phyloP scores from a whole-genome alignment of 139 green algal genomes.

The Tetratostichococcus sp. region DNA sequence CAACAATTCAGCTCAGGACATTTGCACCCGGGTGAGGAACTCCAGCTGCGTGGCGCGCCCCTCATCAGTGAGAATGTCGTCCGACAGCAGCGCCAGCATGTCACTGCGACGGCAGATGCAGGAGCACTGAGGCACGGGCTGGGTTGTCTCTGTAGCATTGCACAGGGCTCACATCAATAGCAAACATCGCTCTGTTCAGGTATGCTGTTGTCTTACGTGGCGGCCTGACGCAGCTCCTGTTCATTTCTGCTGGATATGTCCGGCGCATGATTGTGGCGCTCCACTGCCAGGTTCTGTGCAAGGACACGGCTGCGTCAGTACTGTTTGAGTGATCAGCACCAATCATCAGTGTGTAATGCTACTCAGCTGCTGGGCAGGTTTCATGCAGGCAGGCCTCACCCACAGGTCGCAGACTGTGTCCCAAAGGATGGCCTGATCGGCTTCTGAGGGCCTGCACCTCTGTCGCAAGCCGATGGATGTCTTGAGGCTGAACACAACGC shows the following conservation, averaged over 20 bases:
- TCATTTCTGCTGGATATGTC: not conserved
- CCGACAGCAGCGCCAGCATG: not conserved
- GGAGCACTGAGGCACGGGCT: too few relatives aligned
- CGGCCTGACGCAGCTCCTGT: not conserved
- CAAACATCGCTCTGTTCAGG: too few relatives aligned
- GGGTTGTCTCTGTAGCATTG: too few relatives aligned
- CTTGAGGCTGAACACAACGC: not conserved
- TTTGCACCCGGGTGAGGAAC: not conserved
- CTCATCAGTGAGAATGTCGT: not conserved
- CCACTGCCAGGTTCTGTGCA: not conserved
- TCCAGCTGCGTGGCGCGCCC: not conserved
- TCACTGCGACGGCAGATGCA: not conserved
- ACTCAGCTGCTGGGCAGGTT: too few relatives aligned
- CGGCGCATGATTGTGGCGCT: not conserved
- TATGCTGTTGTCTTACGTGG: not conserved
- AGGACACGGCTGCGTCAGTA: too few relatives aligned
- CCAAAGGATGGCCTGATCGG: not conserved
- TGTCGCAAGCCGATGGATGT: not conserved
- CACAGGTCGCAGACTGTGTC: not conserved
- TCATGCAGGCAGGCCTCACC: too few relatives aligned
- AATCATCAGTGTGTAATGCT: too few relatives aligned
- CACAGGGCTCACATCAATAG: too few relatives aligned
- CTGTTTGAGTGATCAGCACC: too few relatives aligned
- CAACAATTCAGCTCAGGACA: too few relatives aligned
- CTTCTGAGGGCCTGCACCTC: not conserved